Conservation (phyloP, 306 rosid genomes). For the Vicia sativa region DNA sequence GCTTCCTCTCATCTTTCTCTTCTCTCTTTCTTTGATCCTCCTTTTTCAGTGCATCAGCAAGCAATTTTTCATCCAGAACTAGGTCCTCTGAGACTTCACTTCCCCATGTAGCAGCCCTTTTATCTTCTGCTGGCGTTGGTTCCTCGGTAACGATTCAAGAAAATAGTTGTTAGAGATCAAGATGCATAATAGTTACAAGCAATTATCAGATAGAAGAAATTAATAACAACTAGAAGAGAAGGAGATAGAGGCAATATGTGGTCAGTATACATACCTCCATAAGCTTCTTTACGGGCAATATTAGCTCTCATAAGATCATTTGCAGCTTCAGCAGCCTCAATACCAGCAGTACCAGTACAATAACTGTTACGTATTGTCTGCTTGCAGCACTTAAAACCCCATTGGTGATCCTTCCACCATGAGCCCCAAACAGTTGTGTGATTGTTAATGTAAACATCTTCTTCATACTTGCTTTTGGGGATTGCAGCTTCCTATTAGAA, state of each 20-base stretch:
- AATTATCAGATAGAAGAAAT: neutral
- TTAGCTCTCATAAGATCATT: slow-evolving; percentile 77
- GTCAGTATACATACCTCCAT: slow-evolving; percentile 47
- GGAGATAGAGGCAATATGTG: neutral
- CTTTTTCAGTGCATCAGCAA: slow-evolving; percentile 38
- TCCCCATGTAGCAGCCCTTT: slow-evolving; percentile 38
- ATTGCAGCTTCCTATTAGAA: slow-evolving; percentile 29
- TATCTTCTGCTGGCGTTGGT: slow-evolving; percentile 24
- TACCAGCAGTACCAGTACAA: slow-evolving; percentile 37
- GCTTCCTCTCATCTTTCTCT: slow-evolving; percentile 39
- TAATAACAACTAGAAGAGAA: neutral
- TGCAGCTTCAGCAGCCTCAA: slow-evolving; percentile 53
- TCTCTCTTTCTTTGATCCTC: slow-evolving; percentile 33
- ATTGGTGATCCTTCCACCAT: slow-evolving; percentile 79
- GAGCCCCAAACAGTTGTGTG: slow-evolving; percentile 73
- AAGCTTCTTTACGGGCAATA: slow-evolving; percentile 69
- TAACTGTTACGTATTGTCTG: slow-evolving; percentile 38
- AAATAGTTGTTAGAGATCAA: neutral
- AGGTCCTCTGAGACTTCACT: slow-evolving; percentile 37
- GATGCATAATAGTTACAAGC: neutral
- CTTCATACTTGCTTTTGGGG: slow-evolving; percentile 58
- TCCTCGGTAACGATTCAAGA: slow-evolving; percentile 7
- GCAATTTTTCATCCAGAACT: slow-evolving; percentile 38
- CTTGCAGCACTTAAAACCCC: slow-evolving; percentile 76
- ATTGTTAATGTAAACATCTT: slow-evolving; percentile 48